A percentile compares a stretch with the other conserved stretches of the same genome.
phyloP scores from a whole-genome alignment of 2,329 filamentous ascomycete genomes.

The Aciculosporium take region DNA sequence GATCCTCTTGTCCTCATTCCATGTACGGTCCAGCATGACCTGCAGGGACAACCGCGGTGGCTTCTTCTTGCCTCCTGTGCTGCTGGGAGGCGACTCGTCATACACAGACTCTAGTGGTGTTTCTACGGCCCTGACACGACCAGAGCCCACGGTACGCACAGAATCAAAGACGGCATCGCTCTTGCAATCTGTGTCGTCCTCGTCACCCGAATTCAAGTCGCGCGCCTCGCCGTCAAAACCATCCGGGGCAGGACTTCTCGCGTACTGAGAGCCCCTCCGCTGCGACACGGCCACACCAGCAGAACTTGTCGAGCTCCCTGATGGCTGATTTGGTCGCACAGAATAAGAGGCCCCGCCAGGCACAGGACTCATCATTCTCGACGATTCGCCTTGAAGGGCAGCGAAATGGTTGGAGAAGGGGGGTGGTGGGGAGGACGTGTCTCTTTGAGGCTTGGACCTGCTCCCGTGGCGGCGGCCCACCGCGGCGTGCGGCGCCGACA shows the following conservation, averaged over 20 bases:
- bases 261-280: slow-evolving; percentile 18
- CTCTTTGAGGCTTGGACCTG: slow-evolving; percentile 18
- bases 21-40: slow-evolving; percentile 40
- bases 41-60: slow-evolving; percentile 44
- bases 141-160: slow-evolving; percentile 54
- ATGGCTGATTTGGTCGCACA: slow-evolving; percentile 27
- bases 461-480: slow-evolving; percentile 11
- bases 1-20: slow-evolving; percentile 42
- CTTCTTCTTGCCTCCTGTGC: slow-evolving; percentile 37
- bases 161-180: slow-evolving; percentile 70
- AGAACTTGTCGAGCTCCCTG: slow-evolving; percentile 28
- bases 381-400: slow-evolving; percentile 39
- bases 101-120: slow-evolving; percentile 68
- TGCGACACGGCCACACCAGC: slow-evolving; percentile 24
- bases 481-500: slow-evolving; percentile 32
- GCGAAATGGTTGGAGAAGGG: slow-evolving; percentile 36
- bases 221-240: slow-evolving; percentile 56
- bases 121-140: slow-evolving; percentile 50
- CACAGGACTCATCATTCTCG: slow-evolving; percentile 31
- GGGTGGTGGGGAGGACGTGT: slow-evolving; percentile 41
- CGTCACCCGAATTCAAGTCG: slow-evolving; percentile 52
- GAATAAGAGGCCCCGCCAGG: slow-evolving; percentile 22
- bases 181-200: slow-evolving; percentile 65
- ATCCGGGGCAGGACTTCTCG: slow-evolving; percentile 43
- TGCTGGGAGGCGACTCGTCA: slow-evolving; percentile 58